Conservation (phyloP, 2,329 filamentous ascomycete genomes). For the Aspergillus pseudonomiae region DNA sequence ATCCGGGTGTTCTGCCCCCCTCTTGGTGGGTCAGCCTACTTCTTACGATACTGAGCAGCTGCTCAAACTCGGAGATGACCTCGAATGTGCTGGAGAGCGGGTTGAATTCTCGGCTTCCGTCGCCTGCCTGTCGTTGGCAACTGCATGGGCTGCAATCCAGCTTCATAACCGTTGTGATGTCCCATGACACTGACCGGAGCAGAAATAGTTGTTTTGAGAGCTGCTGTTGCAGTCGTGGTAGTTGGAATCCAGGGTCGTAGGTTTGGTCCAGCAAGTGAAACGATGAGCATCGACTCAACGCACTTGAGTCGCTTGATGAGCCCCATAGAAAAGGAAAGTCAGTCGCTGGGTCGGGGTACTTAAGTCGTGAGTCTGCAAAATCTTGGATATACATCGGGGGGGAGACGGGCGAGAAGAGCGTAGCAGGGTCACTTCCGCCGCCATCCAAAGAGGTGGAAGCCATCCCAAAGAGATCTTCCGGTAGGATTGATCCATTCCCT, state of each 20-base stretch:
- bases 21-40: background rate
- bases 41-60: background rate
- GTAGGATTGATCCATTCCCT: background rate
- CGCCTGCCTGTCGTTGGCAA: background rate
- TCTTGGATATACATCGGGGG: background rate
- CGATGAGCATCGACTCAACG: background rate
- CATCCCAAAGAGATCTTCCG: background rate
- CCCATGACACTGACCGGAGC: background rate
- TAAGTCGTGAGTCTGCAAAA: background rate
- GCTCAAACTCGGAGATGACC: background rate
- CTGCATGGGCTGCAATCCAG: background rate
- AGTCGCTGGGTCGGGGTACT: background rate
- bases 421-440: background rate
- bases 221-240: background rate
- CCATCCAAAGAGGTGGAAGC: background rate
- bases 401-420: background rate
- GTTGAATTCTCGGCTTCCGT: background rate
- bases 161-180: background rate
- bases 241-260: background rate
- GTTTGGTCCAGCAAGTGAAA: background rate
- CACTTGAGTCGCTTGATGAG: background rate
- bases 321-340: background rate
- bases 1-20: background rate
- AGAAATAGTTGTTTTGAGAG: background rate
- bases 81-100: background rate